A percentile compares a stretch with the other conserved stretches of the same genome.
Conservation (phyloP, 2,329 filamentous ascomycete species). For the Ophiostoma piceae region DNA sequence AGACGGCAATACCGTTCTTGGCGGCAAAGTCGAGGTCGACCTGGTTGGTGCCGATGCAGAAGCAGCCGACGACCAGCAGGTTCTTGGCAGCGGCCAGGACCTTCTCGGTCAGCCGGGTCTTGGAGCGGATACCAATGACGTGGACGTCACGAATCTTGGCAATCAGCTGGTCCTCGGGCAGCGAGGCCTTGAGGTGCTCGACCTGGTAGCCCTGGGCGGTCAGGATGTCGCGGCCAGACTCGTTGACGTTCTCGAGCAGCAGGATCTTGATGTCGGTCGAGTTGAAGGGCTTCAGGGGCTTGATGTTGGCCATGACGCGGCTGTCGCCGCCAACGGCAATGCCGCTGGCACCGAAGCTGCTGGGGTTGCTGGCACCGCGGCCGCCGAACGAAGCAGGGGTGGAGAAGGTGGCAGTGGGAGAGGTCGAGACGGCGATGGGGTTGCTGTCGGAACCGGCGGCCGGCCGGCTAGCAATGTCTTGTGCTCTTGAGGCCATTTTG, state of each 20-base stretch:
- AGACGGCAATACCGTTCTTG: constrained; percentile 84
- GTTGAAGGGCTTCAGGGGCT: constrained; percentile 90
- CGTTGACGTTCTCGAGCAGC: constrained; percentile 91
- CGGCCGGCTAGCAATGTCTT: constrained; percentile 35
- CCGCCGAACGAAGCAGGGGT: constrained; percentile 21
- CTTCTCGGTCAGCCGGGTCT: constrained; percentile 85
- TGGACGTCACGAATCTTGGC: constrained; percentile 95
- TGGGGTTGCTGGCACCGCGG: constrained; percentile 26
- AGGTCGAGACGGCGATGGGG: constrained; percentile 64
- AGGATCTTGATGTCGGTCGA: constrained; percentile 95
- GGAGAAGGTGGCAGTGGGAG: constrained; percentile 68
- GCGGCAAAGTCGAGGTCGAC: constrained; percentile 82
- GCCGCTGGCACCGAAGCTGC: constrained; percentile 31
- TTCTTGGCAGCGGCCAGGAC: constrained; percentile 88
- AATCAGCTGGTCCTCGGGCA: constrained; percentile 89
- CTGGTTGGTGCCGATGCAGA: constrained; percentile 98
- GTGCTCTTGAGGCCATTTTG: constrained; percentile 26
- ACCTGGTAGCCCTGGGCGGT: constrained; percentile 89
- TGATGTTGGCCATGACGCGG: constrained; percentile 43
- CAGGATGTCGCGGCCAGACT: constrained; percentile 79
- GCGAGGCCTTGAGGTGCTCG: constrained; percentile 79
- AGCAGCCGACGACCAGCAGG: constrained; percentile 91
- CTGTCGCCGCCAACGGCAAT: constrained; percentile 38
- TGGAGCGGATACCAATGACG: constrained; percentile 95
- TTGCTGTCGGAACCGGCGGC: constrained; percentile 36